These are phyloP conservation scores for Ophiosphaerella korrae DNA, from an alignment of 2,329 filamentous ascomycete species.

Conservation along the genomic window DNA sequence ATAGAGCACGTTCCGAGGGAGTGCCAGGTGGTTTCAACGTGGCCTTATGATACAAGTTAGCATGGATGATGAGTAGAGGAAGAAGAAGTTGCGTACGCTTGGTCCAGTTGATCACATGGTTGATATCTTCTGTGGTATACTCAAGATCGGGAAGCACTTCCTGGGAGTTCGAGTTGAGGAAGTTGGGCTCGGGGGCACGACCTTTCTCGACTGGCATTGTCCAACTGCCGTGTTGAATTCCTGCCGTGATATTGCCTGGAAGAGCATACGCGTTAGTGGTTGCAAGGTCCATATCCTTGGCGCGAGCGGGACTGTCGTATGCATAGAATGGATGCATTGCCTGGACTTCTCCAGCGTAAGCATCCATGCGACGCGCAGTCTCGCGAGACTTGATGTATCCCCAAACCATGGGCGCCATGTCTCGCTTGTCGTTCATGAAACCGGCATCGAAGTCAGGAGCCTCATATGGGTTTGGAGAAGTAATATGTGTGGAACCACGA, in stretches of 20 bases:
- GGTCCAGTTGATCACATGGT: slow-evolving; percentile 69
- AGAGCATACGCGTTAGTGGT: slow-evolving; percentile 79
- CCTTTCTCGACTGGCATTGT: slow-evolving; percentile 63
- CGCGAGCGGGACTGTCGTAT: slow-evolving; percentile 71
- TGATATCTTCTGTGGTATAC: slow-evolving; percentile 67
- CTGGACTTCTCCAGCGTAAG: slow-evolving; percentile 74
- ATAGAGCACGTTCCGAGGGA: slow-evolving; percentile 72
- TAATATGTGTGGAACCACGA: slow-evolving; percentile 69
- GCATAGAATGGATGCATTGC: slow-evolving; percentile 72
- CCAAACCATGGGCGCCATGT: slow-evolving; percentile 83
- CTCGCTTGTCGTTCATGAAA: slow-evolving; percentile 84
- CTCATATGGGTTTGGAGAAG: slow-evolving; percentile 73
- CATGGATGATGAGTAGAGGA: neutral
- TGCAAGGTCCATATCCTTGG: slow-evolving; percentile 73
- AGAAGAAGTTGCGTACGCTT: slow-evolving; percentile 41
- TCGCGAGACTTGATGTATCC: slow-evolving; percentile 82
- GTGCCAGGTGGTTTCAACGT: slow-evolving; percentile 80
- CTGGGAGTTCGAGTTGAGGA: slow-evolving; percentile 69
- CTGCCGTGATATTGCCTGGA: slow-evolving; percentile 71
- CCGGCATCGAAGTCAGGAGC: slow-evolving; percentile 78
- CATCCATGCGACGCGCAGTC: slow-evolving; percentile 77
- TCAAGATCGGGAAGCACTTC: slow-evolving; percentile 66
- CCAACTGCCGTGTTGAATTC: slow-evolving; percentile 77
- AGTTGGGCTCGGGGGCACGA: slow-evolving; percentile 54
- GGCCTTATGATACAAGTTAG: slow-evolving; percentile 39